A percentile compares a stretch with the other conserved stretches of the same genome.
These are phyloP conservation scores for Penicillium sp. DNA, from an alignment of 2,329 filamentous ascomycete species.

Conservation along the genomic window DNA sequence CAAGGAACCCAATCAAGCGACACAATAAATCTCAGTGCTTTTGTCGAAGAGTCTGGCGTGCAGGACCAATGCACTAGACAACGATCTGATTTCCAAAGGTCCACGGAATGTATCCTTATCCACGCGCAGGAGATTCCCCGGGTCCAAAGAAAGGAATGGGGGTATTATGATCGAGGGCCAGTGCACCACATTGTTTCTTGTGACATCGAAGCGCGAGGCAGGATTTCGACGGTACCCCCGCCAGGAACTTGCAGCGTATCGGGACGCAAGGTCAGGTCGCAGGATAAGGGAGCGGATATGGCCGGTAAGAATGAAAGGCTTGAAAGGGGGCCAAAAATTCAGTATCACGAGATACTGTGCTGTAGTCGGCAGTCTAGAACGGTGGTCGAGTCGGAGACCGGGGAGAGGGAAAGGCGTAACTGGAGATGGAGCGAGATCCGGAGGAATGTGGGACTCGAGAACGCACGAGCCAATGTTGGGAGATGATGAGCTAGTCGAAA, in stretches of 20 bases:
- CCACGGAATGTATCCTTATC: slow-evolving; percentile 17
- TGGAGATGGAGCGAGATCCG: slow-evolving; percentile 3
- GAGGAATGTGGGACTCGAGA: slow-evolving; percentile 19
- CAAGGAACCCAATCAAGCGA: slow-evolving; percentile 10
- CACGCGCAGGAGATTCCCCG: slow-evolving; percentile 13
- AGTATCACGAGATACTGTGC: slow-evolving; percentile 1
- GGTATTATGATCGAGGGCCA: slow-evolving; percentile 19
- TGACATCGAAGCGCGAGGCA: slow-evolving; percentile 12
- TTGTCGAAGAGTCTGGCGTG: slow-evolving; percentile 6
- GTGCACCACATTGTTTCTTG: slow-evolving; percentile 26
- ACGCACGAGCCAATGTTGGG: slow-evolving; percentile 30
- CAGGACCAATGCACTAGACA: slow-evolving; percentile 6
- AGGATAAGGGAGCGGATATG: slow-evolving; percentile 16
- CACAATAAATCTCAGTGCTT: slow-evolving; percentile 9
- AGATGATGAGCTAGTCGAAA: slow-evolving; percentile 47
- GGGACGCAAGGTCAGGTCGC: neutral
- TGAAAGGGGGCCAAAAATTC: neutral
- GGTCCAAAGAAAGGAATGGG: slow-evolving; percentile 14
- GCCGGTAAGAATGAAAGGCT: slow-evolving; percentile 1
- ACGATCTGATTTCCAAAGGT: slow-evolving; percentile 18
- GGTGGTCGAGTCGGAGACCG: neutral
- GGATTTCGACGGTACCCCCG: slow-evolving; percentile 6
- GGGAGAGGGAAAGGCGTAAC: slow-evolving; percentile 1
- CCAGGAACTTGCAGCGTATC: slow-evolving; percentile 1
- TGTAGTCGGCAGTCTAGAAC: slow-evolving; percentile 9